Conservation (phyloP, 306 rosid species). For the Cicer chorassanicum region DNA sequence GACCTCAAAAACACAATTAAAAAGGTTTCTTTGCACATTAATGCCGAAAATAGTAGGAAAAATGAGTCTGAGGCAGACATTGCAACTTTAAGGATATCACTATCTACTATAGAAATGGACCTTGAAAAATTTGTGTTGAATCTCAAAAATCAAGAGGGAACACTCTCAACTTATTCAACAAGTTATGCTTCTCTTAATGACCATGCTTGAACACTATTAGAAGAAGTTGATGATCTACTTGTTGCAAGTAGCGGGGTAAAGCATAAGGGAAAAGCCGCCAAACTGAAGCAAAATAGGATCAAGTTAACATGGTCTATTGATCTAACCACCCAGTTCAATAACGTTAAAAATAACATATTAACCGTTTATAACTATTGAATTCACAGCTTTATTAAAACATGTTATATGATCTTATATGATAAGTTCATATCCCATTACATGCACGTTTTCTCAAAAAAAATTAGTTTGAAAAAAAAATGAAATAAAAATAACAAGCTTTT, state of each 20-base stretch:
- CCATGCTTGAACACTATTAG: not conserved
- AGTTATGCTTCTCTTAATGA: not conserved
- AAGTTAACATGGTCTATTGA: slow-evolving; percentile 3
- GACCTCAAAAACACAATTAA: not conserved
- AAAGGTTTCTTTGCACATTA: not conserved
- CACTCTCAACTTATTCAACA: not conserved
- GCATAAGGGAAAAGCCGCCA: not conserved
- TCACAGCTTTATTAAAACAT: too few relatives aligned
- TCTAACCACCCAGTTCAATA: not conserved
- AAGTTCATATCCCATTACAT: too few relatives aligned
- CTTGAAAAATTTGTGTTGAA: not conserved
- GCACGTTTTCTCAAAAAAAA: too few relatives aligned
- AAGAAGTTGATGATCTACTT: slow-evolving; percentile 1
- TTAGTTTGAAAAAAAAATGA: too few relatives aligned
- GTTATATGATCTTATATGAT: too few relatives aligned
- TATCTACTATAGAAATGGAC: slow-evolving; percentile 5
- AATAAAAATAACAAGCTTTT: too few relatives aligned
- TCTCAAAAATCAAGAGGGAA: not conserved
- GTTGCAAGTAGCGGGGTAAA: not conserved
- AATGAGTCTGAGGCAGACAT: slow-evolving; percentile 25
- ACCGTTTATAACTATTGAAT: too few relatives aligned
- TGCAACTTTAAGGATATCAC: not conserved
- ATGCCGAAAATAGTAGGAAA: not conserved
- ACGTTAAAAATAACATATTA: not conserved
- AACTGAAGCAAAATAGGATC: not conserved